Percentiles rank a stretch among this genome's conserved stretches.
phyloP scores from a whole-genome alignment of 768 basidiomycete genomes.

The Galerina sulciceps region DNA sequence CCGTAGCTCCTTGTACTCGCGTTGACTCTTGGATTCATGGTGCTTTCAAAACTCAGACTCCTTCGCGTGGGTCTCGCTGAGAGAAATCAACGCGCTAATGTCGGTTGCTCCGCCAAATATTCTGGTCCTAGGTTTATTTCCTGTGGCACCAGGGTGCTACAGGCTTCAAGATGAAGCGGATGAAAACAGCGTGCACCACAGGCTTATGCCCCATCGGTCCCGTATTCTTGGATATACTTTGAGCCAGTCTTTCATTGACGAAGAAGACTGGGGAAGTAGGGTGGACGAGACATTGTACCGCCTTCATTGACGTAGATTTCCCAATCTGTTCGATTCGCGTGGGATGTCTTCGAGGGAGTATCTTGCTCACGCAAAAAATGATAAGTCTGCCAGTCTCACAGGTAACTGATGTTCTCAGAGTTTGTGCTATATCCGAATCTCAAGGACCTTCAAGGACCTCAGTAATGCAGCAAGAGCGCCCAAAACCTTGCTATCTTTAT shows the following conservation, averaged over 20 bases:
- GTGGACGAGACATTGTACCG: background rate
- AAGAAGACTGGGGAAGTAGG: too few species aligned
- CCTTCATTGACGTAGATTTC: background rate
- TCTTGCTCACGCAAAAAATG: background rate
- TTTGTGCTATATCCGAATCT: background rate
- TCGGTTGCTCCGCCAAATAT: background rate
- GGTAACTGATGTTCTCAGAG: constrained; percentile 9
- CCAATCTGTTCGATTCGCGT: constrained; percentile 15
- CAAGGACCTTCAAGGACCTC: background rate
- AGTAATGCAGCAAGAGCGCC: constrained; percentile 1
- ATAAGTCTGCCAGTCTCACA: constrained; percentile 5
- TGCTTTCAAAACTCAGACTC: background rate
- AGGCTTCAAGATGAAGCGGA: too few species aligned
- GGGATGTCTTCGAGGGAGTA: constrained; percentile 9
- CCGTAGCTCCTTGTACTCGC: constrained; percentile 4
- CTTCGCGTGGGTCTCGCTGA: background rate
- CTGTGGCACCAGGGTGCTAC: too few species aligned
- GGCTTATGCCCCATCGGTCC: background rate
- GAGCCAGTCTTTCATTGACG: too few species aligned
- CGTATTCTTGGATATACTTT: background rate
- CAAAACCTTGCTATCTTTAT: background rate
- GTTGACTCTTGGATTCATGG: background rate
- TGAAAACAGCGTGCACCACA: too few species aligned
- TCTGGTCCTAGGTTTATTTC: background rate
- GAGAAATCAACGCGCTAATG: background rate